Evolutionary conservation across 2,329 filamentous ascomycete genomes (phyloP).

Genomic region (Hypoxylon rubiginosum): DNA sequence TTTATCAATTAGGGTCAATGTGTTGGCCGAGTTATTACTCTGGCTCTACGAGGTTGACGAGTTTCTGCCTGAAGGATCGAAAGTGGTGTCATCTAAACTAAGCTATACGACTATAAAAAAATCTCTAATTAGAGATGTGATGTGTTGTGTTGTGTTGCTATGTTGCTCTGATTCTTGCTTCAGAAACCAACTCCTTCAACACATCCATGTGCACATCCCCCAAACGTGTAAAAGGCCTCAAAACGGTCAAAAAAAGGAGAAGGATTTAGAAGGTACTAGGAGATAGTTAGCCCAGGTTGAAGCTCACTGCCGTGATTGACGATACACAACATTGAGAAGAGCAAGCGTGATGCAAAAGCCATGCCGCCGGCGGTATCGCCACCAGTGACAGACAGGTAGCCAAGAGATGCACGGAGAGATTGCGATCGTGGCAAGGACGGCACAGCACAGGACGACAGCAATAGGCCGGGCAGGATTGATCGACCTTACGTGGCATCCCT

Average conservation of each 20-base stretch:
- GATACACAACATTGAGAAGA: neutral
- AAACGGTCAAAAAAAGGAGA: neutral
- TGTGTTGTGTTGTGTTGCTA: too few species aligned
- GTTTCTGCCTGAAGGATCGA: neutral
- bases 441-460: neutral
- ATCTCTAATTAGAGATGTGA: neutral
- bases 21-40: neutral
- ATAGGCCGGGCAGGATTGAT: neutral
- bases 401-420: neutral
- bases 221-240: neutral
- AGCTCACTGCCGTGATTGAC: neutral
- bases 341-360: neutral
- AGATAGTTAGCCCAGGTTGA: neutral
- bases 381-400: neutral
- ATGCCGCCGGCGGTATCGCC: neutral
- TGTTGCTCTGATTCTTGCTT: neutral
- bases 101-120: neutral
- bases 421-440: neutral
- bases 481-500: neutral
- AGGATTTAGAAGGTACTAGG: neutral
- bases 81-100: neutral
- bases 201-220: neutral
- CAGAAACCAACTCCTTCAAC: neutral
- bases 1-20: neutral
- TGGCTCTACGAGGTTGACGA: neutral